phyloP scores from a whole-genome alignment of 1,284 basidiomycete species.

The Porogramme epimiltina region DNA sequence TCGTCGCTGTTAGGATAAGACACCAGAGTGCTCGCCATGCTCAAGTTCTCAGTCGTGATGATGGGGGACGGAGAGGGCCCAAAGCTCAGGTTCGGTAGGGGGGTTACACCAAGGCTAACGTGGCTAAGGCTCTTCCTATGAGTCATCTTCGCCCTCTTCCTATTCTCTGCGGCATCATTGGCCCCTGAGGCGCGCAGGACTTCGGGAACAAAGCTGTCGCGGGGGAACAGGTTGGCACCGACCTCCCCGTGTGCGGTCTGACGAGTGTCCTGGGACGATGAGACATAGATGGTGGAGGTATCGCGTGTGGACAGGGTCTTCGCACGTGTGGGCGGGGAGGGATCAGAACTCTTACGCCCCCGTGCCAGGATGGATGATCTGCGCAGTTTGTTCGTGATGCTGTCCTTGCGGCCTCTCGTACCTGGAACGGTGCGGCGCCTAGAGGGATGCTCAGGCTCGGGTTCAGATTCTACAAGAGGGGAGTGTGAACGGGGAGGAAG shows the following conservation, averaged over 20 bases:
- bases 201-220: slow-evolving; percentile 9
- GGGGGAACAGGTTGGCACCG: background rate
- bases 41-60: slow-evolving; percentile 28
- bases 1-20: slow-evolving; percentile 13
- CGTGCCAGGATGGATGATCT: slow-evolving; percentile 12
- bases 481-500: slow-evolving; percentile 12
- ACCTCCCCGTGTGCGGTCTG: background rate
- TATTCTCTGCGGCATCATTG: slow-evolving; percentile 7
- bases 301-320: slow-evolving; percentile 11
- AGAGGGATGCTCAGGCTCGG: slow-evolving; percentile 13
- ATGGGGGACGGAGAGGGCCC: slow-evolving; percentile 24
- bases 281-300: slow-evolving; percentile 1
- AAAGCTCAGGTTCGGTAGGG: slow-evolving; percentile 29
- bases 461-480: slow-evolving; percentile 11
- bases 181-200: slow-evolving; percentile 12
- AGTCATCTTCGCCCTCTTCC: slow-evolving; percentile 16
- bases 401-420: slow-evolving; percentile 14
- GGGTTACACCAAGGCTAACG: slow-evolving; percentile 31
- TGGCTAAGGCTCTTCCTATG: slow-evolving; percentile 32
- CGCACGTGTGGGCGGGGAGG: slow-evolving; percentile 14
- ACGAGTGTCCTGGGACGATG: background rate
- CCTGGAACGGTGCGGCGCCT: slow-evolving; percentile 13
- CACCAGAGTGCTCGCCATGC: slow-evolving; percentile 27
- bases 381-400: slow-evolving; percentile 14
- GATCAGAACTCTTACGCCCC: slow-evolving; percentile 19